Conservation (phyloP, 116 monocot genomes). For the Zostera marina region DNA sequence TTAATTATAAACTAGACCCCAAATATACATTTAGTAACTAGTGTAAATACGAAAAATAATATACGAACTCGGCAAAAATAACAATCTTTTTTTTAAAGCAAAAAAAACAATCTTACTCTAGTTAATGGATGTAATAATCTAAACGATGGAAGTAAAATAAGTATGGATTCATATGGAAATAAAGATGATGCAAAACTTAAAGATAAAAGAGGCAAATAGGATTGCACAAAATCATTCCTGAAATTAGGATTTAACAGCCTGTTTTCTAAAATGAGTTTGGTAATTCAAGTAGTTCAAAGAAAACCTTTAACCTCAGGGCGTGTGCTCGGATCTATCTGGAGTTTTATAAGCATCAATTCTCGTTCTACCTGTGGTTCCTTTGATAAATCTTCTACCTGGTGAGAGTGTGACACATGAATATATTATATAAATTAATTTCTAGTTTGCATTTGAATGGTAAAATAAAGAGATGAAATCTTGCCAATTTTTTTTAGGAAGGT, state of each 20-base stretch:
- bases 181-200: not conserved
- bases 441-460: too few relatives aligned
- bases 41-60: not conserved
- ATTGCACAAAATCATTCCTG: not conserved
- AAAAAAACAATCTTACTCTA: too few relatives aligned
- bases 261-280: too few relatives aligned
- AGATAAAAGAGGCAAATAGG: not conserved
- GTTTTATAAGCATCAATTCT: slow-evolving; percentile 93
- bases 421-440: not conserved
- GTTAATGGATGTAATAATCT: not conserved
- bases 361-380: slow-evolving; percentile 87
- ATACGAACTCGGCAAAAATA: not conserved
- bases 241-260: not conserved
- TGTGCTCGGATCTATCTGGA: slow-evolving; percentile 50
- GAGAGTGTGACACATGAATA: slow-evolving; percentile 1
- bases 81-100: too few relatives aligned
- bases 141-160: slow-evolving; percentile 1
- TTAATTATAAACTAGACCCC: not conserved
- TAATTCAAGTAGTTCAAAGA: too few relatives aligned
- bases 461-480: too few relatives aligned
- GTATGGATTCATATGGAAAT: too few relatives aligned
- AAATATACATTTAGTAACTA: not conserved
- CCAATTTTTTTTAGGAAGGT: too few relatives aligned
- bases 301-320: slow-evolving; percentile 51
- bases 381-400: slow-evolving; percentile 90